Percentiles rank a stretch among this genome's conserved stretches.
Conservation (phyloP, 1,139 yeast genomes). For the Candida anutae region DNA sequence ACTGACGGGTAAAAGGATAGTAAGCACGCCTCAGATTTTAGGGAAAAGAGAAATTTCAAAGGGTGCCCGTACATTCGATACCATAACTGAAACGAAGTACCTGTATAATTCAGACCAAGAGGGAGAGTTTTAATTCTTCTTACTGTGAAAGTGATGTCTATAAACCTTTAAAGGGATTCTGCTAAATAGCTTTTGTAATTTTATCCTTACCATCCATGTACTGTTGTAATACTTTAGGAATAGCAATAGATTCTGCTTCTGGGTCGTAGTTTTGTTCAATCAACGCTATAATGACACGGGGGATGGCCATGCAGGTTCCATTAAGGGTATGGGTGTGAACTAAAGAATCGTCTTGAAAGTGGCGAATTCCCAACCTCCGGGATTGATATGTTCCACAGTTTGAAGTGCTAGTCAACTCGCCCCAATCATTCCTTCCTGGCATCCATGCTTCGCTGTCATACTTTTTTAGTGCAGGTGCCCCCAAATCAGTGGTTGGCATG, state of each 20-base stretch:
- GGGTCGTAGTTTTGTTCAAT: slow-evolving; percentile 78
- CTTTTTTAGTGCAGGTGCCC: slow-evolving; percentile 88
- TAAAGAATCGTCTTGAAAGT: slow-evolving; percentile 26
- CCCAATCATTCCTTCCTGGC: slow-evolving; percentile 95
- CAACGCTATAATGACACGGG: slow-evolving; percentile 81
- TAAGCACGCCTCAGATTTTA: slow-evolving; percentile 20
- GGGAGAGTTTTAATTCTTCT: too few relatives aligned
- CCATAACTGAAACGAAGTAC: too few relatives aligned
- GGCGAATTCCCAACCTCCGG: slow-evolving; percentile 68
- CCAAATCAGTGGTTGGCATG: slow-evolving; percentile 88
- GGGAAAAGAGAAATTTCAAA: too few relatives aligned
- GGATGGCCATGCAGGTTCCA: slow-evolving; percentile 96
- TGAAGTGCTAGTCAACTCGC: slow-evolving; percentile 86
- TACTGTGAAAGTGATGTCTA: too few relatives aligned
- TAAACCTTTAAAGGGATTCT: too few relatives aligned
- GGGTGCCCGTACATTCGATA: too few relatives aligned
- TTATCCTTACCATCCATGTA: slow-evolving; percentile 55
- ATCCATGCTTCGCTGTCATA: slow-evolving; percentile 97
- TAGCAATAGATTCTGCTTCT: slow-evolving; percentile 39
- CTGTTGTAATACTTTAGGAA: slow-evolving; percentile 64
- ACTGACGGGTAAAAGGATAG: slow-evolving; percentile 17
- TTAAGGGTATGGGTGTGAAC: slow-evolving; percentile 75
- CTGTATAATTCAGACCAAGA: too few relatives aligned
- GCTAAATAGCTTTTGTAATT: slow-evolving; percentile 17
- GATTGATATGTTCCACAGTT: slow-evolving; percentile 92